Percentiles rank a stretch among this genome's conserved stretches.
Conservation (phyloP, 129 eudicot species). For the Calendula officinalis region DNA sequence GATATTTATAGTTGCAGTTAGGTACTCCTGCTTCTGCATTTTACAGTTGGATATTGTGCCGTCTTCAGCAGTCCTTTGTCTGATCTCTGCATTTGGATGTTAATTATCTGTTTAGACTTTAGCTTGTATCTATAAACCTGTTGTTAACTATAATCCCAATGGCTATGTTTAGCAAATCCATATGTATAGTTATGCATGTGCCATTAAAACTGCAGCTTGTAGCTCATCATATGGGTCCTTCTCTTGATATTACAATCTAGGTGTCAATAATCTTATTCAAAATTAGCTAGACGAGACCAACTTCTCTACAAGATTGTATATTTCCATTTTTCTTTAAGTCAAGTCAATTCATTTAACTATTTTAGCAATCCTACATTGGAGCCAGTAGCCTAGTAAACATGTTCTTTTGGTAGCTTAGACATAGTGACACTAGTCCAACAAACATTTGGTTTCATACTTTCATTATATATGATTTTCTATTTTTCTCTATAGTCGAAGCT, state of each 20-base stretch:
- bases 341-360: not conserved
- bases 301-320: no score
- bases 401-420: slow-evolving; percentile 5
- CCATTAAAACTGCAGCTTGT: not conserved
- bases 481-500: not conserved
- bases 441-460: not conserved
- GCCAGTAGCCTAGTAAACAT: not conserved
- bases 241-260: not conserved
- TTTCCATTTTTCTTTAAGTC: no score
- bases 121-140: no score
- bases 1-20: not conserved
- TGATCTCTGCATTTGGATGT: not conserved
- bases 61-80: not conserved
- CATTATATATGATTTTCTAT: not conserved
- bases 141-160: no score
- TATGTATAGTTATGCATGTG: not conserved
- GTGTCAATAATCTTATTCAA: not conserved
- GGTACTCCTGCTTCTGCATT: slow-evolving; percentile 3
- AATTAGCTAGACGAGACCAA: not conserved
- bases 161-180: not conserved
- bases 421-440: no score
- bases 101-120: no score
- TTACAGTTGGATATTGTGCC: not conserved
- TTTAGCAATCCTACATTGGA: not conserved
- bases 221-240: not conserved